Evolutionary conservation across 1,139 yeast genomes (phyloP), one percentile per base, ranked within the genome.

Genomic region (Wickerhamomyces sp.): DNA sequence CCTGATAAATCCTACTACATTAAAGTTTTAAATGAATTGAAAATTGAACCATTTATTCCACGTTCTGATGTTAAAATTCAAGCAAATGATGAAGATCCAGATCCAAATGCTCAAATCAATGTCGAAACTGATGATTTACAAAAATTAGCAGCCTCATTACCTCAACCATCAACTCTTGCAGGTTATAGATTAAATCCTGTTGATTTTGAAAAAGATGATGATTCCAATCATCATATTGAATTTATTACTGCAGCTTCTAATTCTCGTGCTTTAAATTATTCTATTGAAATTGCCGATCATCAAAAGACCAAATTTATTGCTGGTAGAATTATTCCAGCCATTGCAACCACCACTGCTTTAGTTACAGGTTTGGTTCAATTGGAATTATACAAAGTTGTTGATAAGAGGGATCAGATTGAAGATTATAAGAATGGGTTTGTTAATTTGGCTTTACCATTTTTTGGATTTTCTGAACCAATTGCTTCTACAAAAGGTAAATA

Each of bases 131-230:
- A 84, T 58, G 78, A 75, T 44, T 46, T 71, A 46, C 77, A 72
- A 39, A 67, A 73, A 50, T 70, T 91, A 47, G 90, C 94, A 37
- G 81, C 84, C 38, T 74, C 84, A 18, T 76, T 93, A 55, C 99
- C 99, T 35, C 82, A 87, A 47, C 96, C 98, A 39, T 81, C 95
- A 6, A 73, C 93, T 1, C 71, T 94, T 60, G 95, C 94, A 5
- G 97, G 96, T 1, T 90, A 84, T 70, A 78, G 95, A 62, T 73
- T 93, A 58, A 73, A 63, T 36, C 94, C 96, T 26, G 93, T 86
- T 44, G 98, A 91, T 58, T 94, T 93, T 63, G 99, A 93, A 68
- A 93, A 93, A 69, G 99, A 93, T 68, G 99, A 93, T 65, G 99
- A 93, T 62, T 71, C 95, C 13, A 93, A 94, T 65, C 95, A 89